These are phyloP conservation scores for Neonectria hederae DNA, from an alignment of 2,329 filamentous ascomycete species.

Conservation along the genomic window DNA sequence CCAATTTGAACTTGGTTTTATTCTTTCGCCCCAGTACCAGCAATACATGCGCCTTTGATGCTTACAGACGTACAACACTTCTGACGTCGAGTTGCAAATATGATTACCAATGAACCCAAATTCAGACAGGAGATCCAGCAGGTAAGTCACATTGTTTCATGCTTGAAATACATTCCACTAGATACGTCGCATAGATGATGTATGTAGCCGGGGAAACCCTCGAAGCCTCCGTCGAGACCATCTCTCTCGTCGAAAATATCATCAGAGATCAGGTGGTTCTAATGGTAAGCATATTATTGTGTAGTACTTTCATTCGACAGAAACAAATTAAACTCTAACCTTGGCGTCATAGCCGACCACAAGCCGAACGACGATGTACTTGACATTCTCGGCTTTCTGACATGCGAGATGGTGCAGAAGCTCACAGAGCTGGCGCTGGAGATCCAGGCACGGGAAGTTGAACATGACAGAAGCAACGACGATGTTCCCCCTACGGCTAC, in stretches of 20 bases:
- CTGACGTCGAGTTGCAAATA: background rate
- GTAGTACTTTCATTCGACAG: no score
- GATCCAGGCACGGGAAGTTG: conserved; percentile 71
- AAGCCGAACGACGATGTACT: conserved; percentile 98
- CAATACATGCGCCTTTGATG: background rate
- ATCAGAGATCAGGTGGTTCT: conserved; percentile 95
- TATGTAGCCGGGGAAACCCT: conserved; percentile 30
- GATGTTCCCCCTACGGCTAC: background rate
- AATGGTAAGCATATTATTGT: conserved; percentile 71
- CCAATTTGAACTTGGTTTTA: background rate
- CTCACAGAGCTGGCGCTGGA: conserved; percentile 93
- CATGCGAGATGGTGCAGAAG: conserved; percentile 97
- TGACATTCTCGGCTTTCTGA: conserved; percentile 94
- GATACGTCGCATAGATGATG: conserved; percentile 29
- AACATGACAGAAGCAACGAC: background rate
- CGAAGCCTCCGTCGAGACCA: conserved; percentile 76
- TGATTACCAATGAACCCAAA: background rate
- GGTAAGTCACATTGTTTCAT: background rate
- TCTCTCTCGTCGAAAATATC: conserved; percentile 93
- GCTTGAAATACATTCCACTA: background rate
- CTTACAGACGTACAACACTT: background rate
- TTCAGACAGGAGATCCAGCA: conserved; percentile 27
- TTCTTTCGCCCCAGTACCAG: background rate
- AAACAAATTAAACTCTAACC: no score
- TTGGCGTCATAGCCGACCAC: conserved; percentile 91